Conservation (phyloP, 805 yeast species). For the Zygosaccharomyces bisporus region DNA sequence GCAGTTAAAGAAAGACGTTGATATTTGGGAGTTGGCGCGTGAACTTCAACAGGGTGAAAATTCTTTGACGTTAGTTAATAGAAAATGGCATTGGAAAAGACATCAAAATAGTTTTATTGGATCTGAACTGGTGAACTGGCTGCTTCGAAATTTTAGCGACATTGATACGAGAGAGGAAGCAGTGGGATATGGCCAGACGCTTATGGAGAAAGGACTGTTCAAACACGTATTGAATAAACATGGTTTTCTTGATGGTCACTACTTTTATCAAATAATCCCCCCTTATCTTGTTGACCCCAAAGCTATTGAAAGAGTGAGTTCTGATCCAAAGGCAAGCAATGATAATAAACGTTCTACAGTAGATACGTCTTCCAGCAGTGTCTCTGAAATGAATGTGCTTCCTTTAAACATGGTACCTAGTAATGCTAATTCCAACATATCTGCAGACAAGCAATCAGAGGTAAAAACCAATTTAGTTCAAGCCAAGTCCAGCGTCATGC, state of each 20-base stretch:
- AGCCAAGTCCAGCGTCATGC: slow-evolving; percentile 41
- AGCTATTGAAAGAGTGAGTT: slow-evolving; percentile 13
- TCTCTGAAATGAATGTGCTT: slow-evolving; percentile 10
- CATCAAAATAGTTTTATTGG: slow-evolving; percentile 82
- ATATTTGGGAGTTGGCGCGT: slow-evolving; percentile 51
- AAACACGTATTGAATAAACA: slow-evolving; percentile 82
- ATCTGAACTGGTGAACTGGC: slow-evolving; percentile 81
- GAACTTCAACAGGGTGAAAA: slow-evolving; percentile 58
- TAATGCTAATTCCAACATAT: slow-evolving; percentile 12
- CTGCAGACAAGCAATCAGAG: slow-evolving; percentile 16
- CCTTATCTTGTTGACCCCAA: slow-evolving; percentile 43
- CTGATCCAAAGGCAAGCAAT: slow-evolving; percentile 8
- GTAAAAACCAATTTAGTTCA: slow-evolving; percentile 2
- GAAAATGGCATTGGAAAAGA: slow-evolving; percentile 86
- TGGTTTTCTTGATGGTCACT: slow-evolving; percentile 86
- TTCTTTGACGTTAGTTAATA: slow-evolving; percentile 66
- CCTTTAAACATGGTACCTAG: slow-evolving; percentile 11
- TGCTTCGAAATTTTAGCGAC: slow-evolving; percentile 72
- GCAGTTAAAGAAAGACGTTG: slow-evolving; percentile 47
- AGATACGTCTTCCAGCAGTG: slow-evolving; percentile 10
- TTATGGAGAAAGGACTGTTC: slow-evolving; percentile 71
- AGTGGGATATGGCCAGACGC: slow-evolving; percentile 65
- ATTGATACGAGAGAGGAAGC: slow-evolving; percentile 83
- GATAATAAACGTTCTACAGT: slow-evolving; percentile 8
- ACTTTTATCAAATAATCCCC: slow-evolving; percentile 69